phyloP scores from a whole-genome alignment of 331 rosid genomes.

The Arachis monticola region DNA sequence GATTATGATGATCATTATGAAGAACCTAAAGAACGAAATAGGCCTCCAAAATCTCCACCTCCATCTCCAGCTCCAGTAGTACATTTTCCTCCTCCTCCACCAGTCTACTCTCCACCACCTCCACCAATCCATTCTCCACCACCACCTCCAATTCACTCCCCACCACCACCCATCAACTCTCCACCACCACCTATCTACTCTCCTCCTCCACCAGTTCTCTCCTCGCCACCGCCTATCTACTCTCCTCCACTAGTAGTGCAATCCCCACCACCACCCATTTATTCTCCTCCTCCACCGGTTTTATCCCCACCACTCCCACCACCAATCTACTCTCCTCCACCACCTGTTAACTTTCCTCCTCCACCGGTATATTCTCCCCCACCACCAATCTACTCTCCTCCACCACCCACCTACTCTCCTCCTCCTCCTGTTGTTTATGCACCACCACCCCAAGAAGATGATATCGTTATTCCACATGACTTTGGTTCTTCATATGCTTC shows the following conservation, averaged over 20 bases:
- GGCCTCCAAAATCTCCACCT: conserved; percentile 35
- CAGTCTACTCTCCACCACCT: conserved; percentile 22
- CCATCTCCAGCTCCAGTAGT: conserved; percentile 30
- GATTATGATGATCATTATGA: conserved; percentile 14
- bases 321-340: background rate
- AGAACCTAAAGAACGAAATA: background rate
- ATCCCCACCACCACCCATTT: too few relatives aligned
- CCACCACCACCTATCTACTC: background rate
- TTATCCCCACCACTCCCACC: too few relatives aligned
- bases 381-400: background rate
- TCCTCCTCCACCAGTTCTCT: background rate
- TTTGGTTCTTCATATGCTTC: conserved; percentile 59
- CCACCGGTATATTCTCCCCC: background rate
- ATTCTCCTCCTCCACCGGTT: too few relatives aligned
- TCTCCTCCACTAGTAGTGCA: too few relatives aligned
- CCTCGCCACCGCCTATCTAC: too few relatives aligned
- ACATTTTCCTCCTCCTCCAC: conserved; percentile 33
- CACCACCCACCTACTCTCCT: background rate
- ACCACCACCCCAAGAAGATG: conserved; percentile 35
- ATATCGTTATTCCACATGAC: conserved; percentile 48
- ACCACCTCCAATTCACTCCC: conserved; percentile 36
- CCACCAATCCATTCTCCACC: conserved; percentile 28
- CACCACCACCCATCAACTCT: conserved; percentile 34
- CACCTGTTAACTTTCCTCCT: background rate
- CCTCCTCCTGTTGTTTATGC: conserved; percentile 12